These are phyloP conservation scores for Candida ficus DNA, from an alignment of 805 yeast species.

Conservation along the genomic window DNA sequence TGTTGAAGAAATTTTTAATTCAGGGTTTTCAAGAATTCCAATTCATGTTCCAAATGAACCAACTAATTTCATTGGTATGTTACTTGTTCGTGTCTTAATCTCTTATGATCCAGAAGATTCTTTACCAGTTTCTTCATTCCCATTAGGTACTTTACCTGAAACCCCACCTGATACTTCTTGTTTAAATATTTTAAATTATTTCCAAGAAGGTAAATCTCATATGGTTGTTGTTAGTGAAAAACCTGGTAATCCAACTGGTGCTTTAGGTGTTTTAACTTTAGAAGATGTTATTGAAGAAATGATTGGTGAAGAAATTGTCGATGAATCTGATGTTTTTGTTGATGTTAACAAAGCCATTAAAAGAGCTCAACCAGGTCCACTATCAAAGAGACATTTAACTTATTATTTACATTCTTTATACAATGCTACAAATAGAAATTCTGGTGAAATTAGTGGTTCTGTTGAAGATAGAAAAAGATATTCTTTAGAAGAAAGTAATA, in stretches of 20 bases:
- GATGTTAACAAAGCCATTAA: conserved; percentile 87
- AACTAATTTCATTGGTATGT: conserved; percentile 88
- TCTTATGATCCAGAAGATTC: conserved; percentile 97
- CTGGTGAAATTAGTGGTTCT: conserved; percentile 32
- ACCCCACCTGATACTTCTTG: conserved; percentile 90
- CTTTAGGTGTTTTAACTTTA: conserved; percentile 84
- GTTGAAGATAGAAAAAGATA: background rate
- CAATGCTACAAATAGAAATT: conserved; percentile 37
- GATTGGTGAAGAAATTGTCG: conserved; percentile 96
- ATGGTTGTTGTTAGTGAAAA: conserved; percentile 87
- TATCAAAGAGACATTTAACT: conserved; percentile 63
- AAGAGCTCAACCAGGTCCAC: conserved; percentile 70
- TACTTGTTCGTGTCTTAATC: conserved; percentile 84
- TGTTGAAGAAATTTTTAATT: conserved; percentile 85
- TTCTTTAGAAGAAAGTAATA: background rate
- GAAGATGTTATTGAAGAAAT: conserved; percentile 98
- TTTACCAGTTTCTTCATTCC: conserved; percentile 86
- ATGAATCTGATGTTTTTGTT: conserved; percentile 89
- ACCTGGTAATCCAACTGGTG: conserved; percentile 83
- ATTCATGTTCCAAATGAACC: conserved; percentile 89
- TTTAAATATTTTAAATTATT: conserved; percentile 86
- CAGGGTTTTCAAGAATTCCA: conserved; percentile 94
- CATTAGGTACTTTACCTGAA: conserved; percentile 94
- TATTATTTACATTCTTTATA: conserved; percentile 63
- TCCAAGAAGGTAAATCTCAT: conserved; percentile 96